A percentile compares a stretch with the other conserved stretches of the same genome.
Conservation (phyloP, 192 early-diverging fungal genomes). For the Endogone sp. region DNA sequence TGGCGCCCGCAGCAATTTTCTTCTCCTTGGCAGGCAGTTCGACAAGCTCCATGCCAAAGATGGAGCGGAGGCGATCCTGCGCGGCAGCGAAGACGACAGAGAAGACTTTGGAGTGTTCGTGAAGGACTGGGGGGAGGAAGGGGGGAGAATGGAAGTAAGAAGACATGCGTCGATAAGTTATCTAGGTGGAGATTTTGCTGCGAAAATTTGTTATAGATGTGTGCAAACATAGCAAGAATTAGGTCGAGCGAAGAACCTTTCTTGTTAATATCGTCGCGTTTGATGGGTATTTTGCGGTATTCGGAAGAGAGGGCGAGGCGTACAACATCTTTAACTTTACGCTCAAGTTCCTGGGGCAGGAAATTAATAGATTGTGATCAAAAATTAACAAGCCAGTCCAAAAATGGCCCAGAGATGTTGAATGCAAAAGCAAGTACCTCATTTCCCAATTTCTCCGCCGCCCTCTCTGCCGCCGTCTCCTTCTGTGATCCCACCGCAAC, state of each 20-base stretch:
- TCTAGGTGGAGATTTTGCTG: not conserved
- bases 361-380: not conserved
- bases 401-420: not conserved
- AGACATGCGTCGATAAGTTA: not conserved
- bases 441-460: not conserved
- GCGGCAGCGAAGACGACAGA: conserved; percentile 46
- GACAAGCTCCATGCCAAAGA: conserved; percentile 64
- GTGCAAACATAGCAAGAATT: not conserved
- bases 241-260: conserved; percentile 31
- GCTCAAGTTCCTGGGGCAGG: conserved; percentile 42
- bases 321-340: conserved; percentile 58
- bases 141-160: not conserved
- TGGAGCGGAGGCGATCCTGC: conserved; percentile 36
- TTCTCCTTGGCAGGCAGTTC: conserved; percentile 43
- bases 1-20: not conserved
- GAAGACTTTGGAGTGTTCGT: conserved; percentile 36
- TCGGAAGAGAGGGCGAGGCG: conserved; percentile 56
- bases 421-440: not conserved
- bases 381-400: not conserved
- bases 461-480: not conserved
- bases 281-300: conserved; percentile 40
- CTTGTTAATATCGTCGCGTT: conserved; percentile 58
- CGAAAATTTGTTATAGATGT: not conserved
- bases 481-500: not conserved
- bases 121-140: conserved; percentile 37